phyloP scores from a whole-genome alignment of 2,329 filamentous ascomycete species.

The Emergomyces pasteurianus region DNA sequence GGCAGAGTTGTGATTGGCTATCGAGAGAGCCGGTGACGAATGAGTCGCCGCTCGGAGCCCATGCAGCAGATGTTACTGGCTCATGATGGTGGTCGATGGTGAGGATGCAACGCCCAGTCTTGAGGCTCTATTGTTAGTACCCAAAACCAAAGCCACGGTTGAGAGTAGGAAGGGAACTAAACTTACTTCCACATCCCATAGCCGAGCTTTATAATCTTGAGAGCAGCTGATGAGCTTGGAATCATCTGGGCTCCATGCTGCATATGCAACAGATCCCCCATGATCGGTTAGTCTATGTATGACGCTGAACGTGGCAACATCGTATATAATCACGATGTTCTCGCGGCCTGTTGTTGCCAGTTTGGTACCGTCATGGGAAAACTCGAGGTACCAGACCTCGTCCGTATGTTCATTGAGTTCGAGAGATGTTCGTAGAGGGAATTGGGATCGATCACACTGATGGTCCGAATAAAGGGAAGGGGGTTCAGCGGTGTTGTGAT shows the following conservation, averaged over 20 bases:
- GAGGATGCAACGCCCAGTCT: slow-evolving; percentile 54
- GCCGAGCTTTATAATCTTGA: slow-evolving; percentile 56
- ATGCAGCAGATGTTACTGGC: slow-evolving; percentile 80
- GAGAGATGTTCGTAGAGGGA: slow-evolving; percentile 59
- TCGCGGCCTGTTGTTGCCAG: slow-evolving; percentile 74
- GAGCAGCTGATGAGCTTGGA: slow-evolving; percentile 74
- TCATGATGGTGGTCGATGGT: slow-evolving; percentile 62
- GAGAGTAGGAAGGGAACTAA: neutral
- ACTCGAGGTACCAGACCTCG: slow-evolving; percentile 85
- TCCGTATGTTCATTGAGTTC: slow-evolving; percentile 63
- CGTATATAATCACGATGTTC: slow-evolving; percentile 67
- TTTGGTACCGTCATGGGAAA: slow-evolving; percentile 74
- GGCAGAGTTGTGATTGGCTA: slow-evolving; percentile 51
- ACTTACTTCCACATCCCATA: slow-evolving; percentile 63
- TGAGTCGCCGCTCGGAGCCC: slow-evolving; percentile 63
- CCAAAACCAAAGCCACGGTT: neutral
- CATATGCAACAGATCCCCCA: slow-evolving; percentile 58
- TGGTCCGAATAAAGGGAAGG: slow-evolving; percentile 88
- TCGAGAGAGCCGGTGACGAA: slow-evolving; percentile 75
- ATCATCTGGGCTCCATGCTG: slow-evolving; percentile 89
- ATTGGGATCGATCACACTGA: slow-evolving; percentile 63
- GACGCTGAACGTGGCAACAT: slow-evolving; percentile 57
- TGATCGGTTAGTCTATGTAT: slow-evolving; percentile 55
- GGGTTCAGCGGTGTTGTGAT: slow-evolving; percentile 67
- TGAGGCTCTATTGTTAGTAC: slow-evolving; percentile 10